A percentile compares a stretch with the other conserved stretches of the same genome.
phyloP scores from a whole-genome alignment of 345 rosid species.

The Crucihimalaya himalaica region DNA sequence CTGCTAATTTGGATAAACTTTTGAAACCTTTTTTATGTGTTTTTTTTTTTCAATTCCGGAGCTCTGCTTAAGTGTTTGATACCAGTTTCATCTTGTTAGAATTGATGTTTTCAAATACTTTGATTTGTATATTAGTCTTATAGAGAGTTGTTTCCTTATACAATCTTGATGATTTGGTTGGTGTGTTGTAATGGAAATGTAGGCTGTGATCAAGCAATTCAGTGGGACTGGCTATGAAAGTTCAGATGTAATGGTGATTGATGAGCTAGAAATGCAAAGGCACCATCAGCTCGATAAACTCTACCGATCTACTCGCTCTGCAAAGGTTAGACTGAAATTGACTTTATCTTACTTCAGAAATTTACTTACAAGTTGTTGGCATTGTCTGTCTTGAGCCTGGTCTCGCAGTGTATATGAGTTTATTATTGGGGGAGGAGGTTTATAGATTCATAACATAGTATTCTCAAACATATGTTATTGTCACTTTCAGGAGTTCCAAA shows the following conservation, averaged over 20 bases:
- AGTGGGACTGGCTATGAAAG: constrained; percentile 88
- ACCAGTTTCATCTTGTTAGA: background rate
- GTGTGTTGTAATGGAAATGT: constrained; percentile 23
- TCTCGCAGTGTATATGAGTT: background rate
- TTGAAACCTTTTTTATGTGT: background rate
- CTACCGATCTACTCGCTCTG: constrained; percentile 78
- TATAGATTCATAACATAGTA: background rate
- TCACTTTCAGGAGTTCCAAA: constrained; percentile 81
- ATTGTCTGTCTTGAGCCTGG: background rate
- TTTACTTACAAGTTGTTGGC: background rate
- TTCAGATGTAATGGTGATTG: constrained; percentile 84
- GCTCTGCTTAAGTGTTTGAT: constrained; percentile 12
- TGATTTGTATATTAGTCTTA: background rate
- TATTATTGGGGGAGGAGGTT: background rate
- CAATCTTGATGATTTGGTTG: constrained; percentile 20
- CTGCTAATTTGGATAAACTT: background rate
- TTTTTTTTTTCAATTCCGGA: background rate
- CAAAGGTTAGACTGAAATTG: constrained; percentile 51
- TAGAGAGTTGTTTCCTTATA: background rate
- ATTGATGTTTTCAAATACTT: background rate
- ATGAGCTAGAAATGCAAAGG: constrained; percentile 91
- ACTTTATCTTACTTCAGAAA: constrained; percentile 2
- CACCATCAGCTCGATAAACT: constrained; percentile 92
- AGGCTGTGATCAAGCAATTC: constrained; percentile 98
- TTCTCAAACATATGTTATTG: constrained; percentile 10